Evolutionary conservation across 768 basidiomycete species (phyloP), one percentile per base, ranked within the genome.

Genomic region (Scleroderma citrinum): DNA sequence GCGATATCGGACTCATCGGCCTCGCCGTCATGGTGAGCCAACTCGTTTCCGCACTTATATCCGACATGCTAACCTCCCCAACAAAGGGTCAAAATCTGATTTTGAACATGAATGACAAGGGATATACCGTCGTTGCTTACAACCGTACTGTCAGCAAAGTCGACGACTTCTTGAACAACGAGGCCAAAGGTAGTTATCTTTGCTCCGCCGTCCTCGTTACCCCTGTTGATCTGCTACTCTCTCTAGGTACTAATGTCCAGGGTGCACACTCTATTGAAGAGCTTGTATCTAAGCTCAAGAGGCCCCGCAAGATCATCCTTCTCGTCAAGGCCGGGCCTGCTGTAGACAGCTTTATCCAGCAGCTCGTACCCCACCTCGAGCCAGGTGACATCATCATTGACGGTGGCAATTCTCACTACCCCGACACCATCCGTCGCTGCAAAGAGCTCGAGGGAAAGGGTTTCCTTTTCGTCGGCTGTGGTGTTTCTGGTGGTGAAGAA

Each of bases 81-180:
- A 23, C 26, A 4, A 61, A 93, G 92, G 93, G 92, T 63, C 93
- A 95, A 82, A 96, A 95, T 69, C 70, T 96, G 66, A 94, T 96
- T 69, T 76, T 97, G 60, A 96, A 97, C 77, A 97, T 96, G 91
- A 96, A 96, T 70, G 96, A 99, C 78, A 99, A 99, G 73, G 96
- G 96, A 46, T 99, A 93, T 76, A 92, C 75, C 56, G 96, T 99
- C 61, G 86, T 92, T 58, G 92, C 91, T 12, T 99, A 88, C 75
- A 99, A 99, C 80, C 87, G 96, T 61, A 98, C 96, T 37, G 87
- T 85, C 54, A 84, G 82, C 73, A 99, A 99, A 71, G 93, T 99
- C 62, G 94, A 97, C 68, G 66, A 78, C 65, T 99, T 99, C 81
- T 82, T 99, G 53, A 85, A 78, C 54, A 92, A 97, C 69, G 92